A percentile compares a stretch with the other conserved stretches of the same genome.
Conservation (phyloP, 2,329 filamentous ascomycete species). For the Trichophyton simii region DNA sequence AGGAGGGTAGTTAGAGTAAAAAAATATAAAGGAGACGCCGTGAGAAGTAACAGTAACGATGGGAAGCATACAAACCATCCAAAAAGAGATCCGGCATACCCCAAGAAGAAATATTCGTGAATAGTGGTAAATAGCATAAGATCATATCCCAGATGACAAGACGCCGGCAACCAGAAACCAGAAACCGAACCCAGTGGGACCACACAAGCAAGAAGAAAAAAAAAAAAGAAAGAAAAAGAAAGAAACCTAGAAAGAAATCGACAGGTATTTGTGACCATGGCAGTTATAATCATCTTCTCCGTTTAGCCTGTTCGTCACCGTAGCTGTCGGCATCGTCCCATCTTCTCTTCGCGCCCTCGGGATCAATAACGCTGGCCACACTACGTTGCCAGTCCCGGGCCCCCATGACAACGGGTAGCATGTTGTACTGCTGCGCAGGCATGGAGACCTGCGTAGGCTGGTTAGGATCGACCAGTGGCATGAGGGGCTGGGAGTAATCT, state of each 20-base stretch:
- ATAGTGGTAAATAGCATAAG: no score
- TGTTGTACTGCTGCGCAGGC: slow-evolving; percentile 19
- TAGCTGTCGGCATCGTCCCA: slow-evolving; percentile 21
- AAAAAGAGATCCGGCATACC: no score
- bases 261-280: not conserved
- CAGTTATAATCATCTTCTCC: not conserved
- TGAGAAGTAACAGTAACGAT: no score
- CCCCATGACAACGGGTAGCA: slow-evolving; percentile 29
- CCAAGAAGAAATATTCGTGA: no score
- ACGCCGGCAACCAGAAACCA: no score
- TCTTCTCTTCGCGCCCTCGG: slow-evolving; percentile 33
- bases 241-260: not conserved
- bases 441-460: slow-evolving; percentile 24
- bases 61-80: no score
- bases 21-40: no score
- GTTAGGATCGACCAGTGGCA: slow-evolving; percentile 4
- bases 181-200: no score
- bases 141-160: no score
- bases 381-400: slow-evolving; percentile 38
- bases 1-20: not conserved
- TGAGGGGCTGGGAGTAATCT: not conserved
- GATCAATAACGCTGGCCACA: slow-evolving; percentile 37
- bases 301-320: not conserved
- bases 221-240: not conserved
- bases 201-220: no score